Conservation (phyloP, 2,329 filamentous ascomycete genomes). For the Calonectria crousiana region DNA sequence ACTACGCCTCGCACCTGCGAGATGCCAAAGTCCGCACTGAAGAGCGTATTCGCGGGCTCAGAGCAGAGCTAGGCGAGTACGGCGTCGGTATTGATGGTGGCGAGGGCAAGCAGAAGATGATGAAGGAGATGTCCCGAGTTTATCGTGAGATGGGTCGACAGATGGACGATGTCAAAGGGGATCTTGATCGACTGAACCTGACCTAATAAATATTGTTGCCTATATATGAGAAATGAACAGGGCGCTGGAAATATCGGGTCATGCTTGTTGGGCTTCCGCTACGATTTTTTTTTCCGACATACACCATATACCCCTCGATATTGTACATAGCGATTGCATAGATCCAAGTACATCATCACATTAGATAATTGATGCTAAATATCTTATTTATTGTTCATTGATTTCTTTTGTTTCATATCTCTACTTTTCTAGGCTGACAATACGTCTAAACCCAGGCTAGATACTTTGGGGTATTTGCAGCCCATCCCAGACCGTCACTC, state of each 20-base stretch:
- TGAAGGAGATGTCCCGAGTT: conserved; percentile 66
- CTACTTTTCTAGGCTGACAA: conserved; percentile 17
- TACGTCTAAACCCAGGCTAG: conserved; percentile 30
- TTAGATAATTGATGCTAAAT: conserved; percentile 21
- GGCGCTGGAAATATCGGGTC: neutral
- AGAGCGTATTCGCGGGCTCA: conserved; percentile 56
- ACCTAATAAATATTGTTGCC: conserved; percentile 19
- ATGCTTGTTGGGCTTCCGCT: neutral
- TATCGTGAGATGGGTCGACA: conserved; percentile 64
- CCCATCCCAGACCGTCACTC: conserved; percentile 33
- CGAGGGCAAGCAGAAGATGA: conserved; percentile 59
- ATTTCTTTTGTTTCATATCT: conserved; percentile 36
- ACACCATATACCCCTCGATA: conserved; percentile 11
- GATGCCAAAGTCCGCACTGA: conserved; percentile 60
- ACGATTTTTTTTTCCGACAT: neutral
- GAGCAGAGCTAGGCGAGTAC: conserved; percentile 62
- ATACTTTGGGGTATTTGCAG: conserved; percentile 42
- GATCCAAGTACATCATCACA: neutral
- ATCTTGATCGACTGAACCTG: conserved; percentile 55
- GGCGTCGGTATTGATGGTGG: conserved; percentile 56
- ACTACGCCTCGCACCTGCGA: conserved; percentile 62
- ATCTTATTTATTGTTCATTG: conserved; percentile 42
- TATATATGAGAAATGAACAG: conserved; percentile 1
- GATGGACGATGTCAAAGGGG: conserved; percentile 62
- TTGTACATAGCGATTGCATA: neutral